Evolutionary conservation across 305 asterid species (phyloP).

Genomic region (Rubia tinctorum): DNA sequence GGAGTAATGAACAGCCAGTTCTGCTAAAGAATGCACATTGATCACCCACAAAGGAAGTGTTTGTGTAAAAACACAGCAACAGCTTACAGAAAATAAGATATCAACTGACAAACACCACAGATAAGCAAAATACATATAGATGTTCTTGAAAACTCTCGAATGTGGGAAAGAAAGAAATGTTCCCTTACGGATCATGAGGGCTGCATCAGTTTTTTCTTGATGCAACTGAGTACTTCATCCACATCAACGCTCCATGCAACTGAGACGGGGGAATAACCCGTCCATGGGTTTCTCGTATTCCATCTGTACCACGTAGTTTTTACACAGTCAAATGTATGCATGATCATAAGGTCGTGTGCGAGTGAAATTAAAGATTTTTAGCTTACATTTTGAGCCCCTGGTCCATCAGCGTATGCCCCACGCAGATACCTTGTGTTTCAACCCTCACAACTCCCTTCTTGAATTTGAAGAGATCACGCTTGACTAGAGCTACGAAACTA

Average conservation of each 20-base stretch:
- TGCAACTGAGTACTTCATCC: constrained; percentile 52
- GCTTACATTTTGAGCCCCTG: constrained; percentile 72
- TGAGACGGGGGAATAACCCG: constrained; percentile 65
- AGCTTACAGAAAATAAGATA: neutral
- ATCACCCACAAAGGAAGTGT: neutral
- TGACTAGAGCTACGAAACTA: constrained; percentile 77
- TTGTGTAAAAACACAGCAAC: constrained; percentile 7
- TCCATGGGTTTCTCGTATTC: constrained; percentile 84
- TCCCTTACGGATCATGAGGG: constrained; percentile 26
- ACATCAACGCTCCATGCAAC: constrained; percentile 90
- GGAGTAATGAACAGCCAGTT: neutral
- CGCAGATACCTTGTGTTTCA: constrained; percentile 91
- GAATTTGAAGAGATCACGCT: constrained; percentile 89
- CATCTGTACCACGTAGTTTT: constrained; percentile 47
- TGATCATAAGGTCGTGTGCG: no score
- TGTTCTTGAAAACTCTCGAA: neutral
- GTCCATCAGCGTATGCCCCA: constrained; percentile 86
- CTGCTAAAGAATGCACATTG: neutral
- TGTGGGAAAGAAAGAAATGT: neutral
- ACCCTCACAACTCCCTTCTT: constrained; percentile 94
- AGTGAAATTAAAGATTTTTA: neutral
- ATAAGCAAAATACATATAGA: neutral
- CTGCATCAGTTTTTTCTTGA: constrained; percentile 53
- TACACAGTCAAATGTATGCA: constrained; percentile 6
- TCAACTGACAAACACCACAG: neutral